These are phyloP conservation scores for Plenodomus lindquistii DNA, from an alignment of 2,329 filamentous ascomycete species.

Conservation along the genomic window DNA sequence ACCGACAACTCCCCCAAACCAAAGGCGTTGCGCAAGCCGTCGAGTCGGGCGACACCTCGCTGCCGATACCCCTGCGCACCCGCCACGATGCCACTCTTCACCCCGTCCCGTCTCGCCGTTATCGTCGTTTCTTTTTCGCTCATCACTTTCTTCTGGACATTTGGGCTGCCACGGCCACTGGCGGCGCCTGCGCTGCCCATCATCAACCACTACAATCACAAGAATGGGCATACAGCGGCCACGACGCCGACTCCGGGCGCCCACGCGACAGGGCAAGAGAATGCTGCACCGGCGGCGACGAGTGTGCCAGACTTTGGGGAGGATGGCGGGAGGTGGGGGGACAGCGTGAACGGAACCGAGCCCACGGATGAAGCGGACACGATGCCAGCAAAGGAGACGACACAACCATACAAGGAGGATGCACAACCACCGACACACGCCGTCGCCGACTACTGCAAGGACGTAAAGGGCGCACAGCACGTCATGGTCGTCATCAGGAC, in stretches of 20 bases:
- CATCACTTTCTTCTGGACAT: constrained; percentile 38
- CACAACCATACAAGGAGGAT: background rate
- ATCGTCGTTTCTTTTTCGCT: constrained; percentile 30
- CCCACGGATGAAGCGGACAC: constrained; percentile 1
- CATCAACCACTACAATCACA: constrained; percentile 26
- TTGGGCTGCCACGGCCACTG: constrained; percentile 27
- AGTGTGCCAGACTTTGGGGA: constrained; percentile 8
- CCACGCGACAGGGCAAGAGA: constrained; percentile 11
- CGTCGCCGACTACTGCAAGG: constrained; percentile 24
- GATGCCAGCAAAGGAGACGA: background rate
- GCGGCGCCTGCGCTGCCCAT: constrained; percentile 24
- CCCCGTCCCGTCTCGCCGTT: constrained; percentile 37
- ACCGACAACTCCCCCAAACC: background rate
- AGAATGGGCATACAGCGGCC: constrained; percentile 23
- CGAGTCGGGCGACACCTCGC: background rate
- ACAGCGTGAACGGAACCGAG: constrained; percentile 10
- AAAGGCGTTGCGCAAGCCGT: background rate
- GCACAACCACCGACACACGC: background rate
- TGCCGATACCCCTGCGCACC: constrained; percentile 1
- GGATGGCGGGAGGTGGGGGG: constrained; percentile 25
- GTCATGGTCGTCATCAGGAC: constrained; percentile 62
- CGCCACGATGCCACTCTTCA: constrained; percentile 35
- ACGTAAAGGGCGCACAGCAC: constrained; percentile 48
- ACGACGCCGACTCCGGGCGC: constrained; percentile 24
- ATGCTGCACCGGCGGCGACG: constrained; percentile 1